These are phyloP conservation scores for Sugiyamaella neomexicana DNA, from an alignment of 1,139 yeast species.

Conservation along the genomic window DNA sequence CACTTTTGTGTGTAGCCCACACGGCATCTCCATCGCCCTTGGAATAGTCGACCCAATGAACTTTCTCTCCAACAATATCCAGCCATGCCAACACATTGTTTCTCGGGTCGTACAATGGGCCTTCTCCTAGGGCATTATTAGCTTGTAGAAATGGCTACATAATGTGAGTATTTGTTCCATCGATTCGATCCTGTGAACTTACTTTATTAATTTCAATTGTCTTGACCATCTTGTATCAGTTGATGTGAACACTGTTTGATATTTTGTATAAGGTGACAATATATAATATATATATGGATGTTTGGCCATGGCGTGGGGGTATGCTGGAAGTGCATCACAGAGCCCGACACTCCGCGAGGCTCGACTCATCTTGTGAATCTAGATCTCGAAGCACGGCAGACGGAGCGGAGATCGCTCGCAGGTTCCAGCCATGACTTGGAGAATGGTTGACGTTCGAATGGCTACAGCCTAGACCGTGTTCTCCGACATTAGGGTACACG, in stretches of 20 bases:
- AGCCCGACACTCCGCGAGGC: constrained; percentile 1
- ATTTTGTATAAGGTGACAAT: no score
- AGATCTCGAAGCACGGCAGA: background rate
- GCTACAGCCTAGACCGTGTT: no score
- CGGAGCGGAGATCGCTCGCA: no score
- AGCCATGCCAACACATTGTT: constrained; percentile 36
- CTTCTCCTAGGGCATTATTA: constrained; percentile 37
- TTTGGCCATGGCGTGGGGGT: background rate
- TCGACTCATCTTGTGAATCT: background rate
- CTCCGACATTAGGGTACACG: no score
- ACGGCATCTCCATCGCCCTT: constrained; percentile 21
- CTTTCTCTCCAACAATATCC: constrained; percentile 35
- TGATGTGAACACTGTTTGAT: no score
- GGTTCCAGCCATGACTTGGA: no score
- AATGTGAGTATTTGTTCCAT: background rate
- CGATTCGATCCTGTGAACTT: background rate
- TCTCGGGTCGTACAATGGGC: constrained; percentile 39
- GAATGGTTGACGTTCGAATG: no score
- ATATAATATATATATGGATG: background rate
- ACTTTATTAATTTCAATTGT: constrained; percentile 12
- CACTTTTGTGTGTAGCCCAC: constrained; percentile 29
- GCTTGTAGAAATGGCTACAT: constrained; percentile 30
- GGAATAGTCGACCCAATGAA: constrained; percentile 34
- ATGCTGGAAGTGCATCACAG: background rate
- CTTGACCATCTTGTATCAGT: constrained; percentile 4